Conservation (phyloP, 1,139 yeast species). For the Pichia sp. region DNA sequence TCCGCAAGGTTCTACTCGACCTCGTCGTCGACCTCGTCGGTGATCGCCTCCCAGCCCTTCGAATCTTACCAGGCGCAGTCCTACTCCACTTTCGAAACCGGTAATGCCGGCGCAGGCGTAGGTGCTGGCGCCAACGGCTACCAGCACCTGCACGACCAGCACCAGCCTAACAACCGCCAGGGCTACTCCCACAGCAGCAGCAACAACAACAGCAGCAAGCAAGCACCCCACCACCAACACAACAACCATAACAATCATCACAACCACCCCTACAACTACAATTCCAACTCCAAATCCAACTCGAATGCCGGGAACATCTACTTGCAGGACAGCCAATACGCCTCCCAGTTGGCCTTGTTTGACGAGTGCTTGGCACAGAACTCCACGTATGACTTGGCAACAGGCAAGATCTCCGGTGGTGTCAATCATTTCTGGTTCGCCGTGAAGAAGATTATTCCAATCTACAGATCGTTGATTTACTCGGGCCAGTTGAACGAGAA, state of each 20-base stretch:
- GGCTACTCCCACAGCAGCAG: neutral
- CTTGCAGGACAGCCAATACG: neutral
- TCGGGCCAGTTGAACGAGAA: slow-evolving; percentile 42
- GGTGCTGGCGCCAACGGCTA: neutral
- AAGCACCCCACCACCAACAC: slow-evolving; percentile 2
- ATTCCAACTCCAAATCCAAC: neutral
- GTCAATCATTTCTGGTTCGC: slow-evolving; percentile 42
- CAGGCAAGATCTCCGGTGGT: slow-evolving; percentile 32
- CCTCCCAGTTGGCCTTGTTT: slow-evolving; percentile 27
- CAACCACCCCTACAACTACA: slow-evolving; percentile 1
- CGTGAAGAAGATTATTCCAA: slow-evolving; percentile 42
- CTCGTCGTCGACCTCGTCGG: neutral
- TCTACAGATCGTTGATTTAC: slow-evolving; percentile 41
- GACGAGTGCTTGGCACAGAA: slow-evolving; percentile 45
- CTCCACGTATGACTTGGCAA: slow-evolving; percentile 34
- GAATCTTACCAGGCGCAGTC: neutral
- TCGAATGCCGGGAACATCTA: neutral
- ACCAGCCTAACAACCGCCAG: slow-evolving; percentile 1
- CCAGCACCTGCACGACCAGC: slow-evolving; percentile 6
- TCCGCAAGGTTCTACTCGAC: neutral
- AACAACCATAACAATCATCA: slow-evolving; percentile 3
- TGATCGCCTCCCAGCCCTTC: neutral
- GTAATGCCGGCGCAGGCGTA: neutral
- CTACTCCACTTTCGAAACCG: neutral
- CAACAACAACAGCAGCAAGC: slow-evolving; percentile 3